A percentile compares a stretch with the other conserved stretches of the same genome.
These are phyloP conservation scores for Dioscorea dumetorum DNA, from an alignment of 106 monocot genomes.

Conservation along the genomic window DNA sequence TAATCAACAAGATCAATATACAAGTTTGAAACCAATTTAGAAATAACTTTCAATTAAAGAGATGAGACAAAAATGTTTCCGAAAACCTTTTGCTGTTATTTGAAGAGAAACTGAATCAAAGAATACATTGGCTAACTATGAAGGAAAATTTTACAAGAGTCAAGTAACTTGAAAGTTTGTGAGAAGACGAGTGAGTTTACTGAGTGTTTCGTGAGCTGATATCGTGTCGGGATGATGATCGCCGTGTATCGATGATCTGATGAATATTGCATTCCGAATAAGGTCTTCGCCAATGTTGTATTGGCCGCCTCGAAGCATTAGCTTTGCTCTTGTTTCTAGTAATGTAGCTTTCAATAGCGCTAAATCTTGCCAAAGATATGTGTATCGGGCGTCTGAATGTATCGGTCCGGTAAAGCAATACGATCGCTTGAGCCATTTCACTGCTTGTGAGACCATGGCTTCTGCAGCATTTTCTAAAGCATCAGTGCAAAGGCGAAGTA, in stretches of 20 bases:
- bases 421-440: constrained; percentile 53
- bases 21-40: too few relatives aligned
- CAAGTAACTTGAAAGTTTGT: constrained; percentile 48
- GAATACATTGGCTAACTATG: constrained; percentile 26
- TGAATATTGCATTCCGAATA: constrained; percentile 77
- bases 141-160: constrained; percentile 15
- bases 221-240: constrained; percentile 83
- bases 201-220: constrained; percentile 69
- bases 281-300: constrained; percentile 73
- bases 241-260: constrained; percentile 72
- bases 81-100: constrained; percentile 34
- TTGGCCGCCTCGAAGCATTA: constrained; percentile 71
- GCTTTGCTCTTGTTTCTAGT: constrained; percentile 74
- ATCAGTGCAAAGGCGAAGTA: constrained; percentile 58
- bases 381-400: constrained; percentile 34
- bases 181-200: constrained; percentile 82
- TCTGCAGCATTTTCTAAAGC: constrained; percentile 59
- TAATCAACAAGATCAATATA: too few relatives aligned
- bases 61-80: neutral
- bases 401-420: constrained; percentile 31
- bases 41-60: neutral
- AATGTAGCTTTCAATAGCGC: constrained; percentile 62
- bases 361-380: constrained; percentile 72
- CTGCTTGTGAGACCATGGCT: constrained; percentile 51
- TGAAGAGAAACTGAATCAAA: constrained; percentile 35